Evolutionary conservation across 257 asterid genomes (phyloP), one percentile per base, ranked within the genome.

Genomic region (Petunia axillaris): DNA sequence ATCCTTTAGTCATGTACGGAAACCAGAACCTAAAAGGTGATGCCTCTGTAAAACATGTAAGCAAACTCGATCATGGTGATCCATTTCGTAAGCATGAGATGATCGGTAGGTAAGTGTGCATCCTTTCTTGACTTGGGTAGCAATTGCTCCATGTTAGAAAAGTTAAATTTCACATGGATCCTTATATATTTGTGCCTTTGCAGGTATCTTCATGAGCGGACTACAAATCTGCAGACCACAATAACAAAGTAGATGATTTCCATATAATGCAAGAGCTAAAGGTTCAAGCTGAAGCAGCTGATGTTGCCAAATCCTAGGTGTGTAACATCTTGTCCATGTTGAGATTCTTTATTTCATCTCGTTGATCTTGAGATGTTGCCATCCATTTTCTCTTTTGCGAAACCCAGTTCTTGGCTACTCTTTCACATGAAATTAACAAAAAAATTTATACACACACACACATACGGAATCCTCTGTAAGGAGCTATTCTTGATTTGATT

Each of bases 231-330:
- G 93, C 87, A 11, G 82, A 83, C 67, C 98, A 93, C 90, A 90
- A 93, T 87, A 91, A 90, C 40, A 90, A 82, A 86, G 96, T 95
- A 37, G 94, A 91, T 57, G 99, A 92, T 88, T 92, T 90, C 84
- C 86, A 83, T 80, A 76, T 84, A 83, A 95, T 95, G 99, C 85
- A 93, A 85, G 83, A 86, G 81, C 80, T 95, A 75, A 95, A 89
- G 89, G 93, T 86, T 84, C 89, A 76, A 83, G 99, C 99, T n/a
- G 97, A 89, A 80, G 97, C 97, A 85, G 99, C 99, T 83, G 98
- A 95, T 81, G 88, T 90, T 2, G 98, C 99, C 79, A 95, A 95
- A 89, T 93, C 99, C 64, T 97, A 93, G 98, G 98, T 94, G 75
- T 58, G 25, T 37, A 48, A 76, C 67, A 50, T 15, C 70, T 73